Percentiles rank a stretch among this genome's conserved stretches.
phyloP scores from a whole-genome alignment of 441 rosid species.

The Gossypium aridum region DNA sequence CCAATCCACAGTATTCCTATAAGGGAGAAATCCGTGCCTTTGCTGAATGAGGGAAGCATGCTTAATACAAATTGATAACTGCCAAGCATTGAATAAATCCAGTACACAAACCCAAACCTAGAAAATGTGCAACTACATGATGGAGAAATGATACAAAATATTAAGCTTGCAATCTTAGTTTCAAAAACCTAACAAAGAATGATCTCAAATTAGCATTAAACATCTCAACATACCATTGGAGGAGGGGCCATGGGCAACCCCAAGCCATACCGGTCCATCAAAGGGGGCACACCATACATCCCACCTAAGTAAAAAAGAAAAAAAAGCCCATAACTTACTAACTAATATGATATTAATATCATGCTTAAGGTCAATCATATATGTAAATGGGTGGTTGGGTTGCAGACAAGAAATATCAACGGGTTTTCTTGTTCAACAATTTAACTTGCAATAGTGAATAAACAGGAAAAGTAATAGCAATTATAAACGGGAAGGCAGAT shows the following conservation, averaged over 20 bases:
- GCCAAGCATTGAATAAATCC: neutral
- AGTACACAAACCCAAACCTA: neutral
- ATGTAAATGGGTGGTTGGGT: neutral
- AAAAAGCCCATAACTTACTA: slow-evolving; percentile 11
- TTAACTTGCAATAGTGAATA: neutral
- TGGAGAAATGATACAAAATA: neutral
- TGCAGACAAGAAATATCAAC: neutral
- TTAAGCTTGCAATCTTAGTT: neutral
- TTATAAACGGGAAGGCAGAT: neutral
- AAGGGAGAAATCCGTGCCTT: too few relatives aligned
- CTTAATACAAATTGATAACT: too few relatives aligned
- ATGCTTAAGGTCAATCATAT: neutral
- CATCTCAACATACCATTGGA: slow-evolving; percentile 55
- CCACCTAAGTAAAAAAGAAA: slow-evolving; percentile 36
- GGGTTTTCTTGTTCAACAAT: neutral
- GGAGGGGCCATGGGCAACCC: slow-evolving; percentile 79
- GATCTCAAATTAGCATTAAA: neutral
- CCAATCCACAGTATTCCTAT: neutral
- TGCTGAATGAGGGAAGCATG: too few relatives aligned
- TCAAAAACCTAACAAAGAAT: neutral
- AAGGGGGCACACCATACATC: slow-evolving; percentile 80
- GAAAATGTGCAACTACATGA: neutral
- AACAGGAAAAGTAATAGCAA: neutral
- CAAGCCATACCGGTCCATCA: slow-evolving; percentile 85
- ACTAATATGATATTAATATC: neutral